phyloP scores from a whole-genome alignment of 257 asterid species.

The Anisodus acutangulus region DNA sequence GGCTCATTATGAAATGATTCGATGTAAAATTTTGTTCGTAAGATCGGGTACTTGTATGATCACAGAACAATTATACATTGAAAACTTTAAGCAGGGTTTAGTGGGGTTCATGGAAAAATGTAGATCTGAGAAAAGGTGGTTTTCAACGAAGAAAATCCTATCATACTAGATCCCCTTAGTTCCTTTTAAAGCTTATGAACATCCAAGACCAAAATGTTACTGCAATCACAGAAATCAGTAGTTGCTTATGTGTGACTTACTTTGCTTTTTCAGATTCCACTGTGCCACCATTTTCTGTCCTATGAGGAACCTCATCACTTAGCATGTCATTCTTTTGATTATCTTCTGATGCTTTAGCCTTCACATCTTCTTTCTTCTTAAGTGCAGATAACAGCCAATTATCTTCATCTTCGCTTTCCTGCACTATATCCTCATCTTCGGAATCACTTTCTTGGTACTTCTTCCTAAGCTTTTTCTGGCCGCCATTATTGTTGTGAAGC shows the following conservation, averaged over 20 bases:
- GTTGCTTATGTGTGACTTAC: slow-evolving; percentile 14
- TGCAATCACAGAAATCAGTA: slow-evolving; percentile 22
- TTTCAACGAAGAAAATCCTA: background rate
- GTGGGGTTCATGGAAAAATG: background rate
- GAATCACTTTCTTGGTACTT: slow-evolving; percentile 57
- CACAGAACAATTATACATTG: background rate
- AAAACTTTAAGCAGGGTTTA: background rate
- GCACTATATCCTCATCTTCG: slow-evolving; percentile 51
- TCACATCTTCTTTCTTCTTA: slow-evolving; percentile 37
- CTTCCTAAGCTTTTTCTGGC: slow-evolving; percentile 46
- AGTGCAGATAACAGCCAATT: slow-evolving; percentile 45
- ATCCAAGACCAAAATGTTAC: background rate
- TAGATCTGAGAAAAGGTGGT: slow-evolving; percentile 5
- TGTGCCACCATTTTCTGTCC: slow-evolving; percentile 38
- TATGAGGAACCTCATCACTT: slow-evolving; percentile 36
- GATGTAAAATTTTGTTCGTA: background rate
- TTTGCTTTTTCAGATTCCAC: slow-evolving; percentile 43
- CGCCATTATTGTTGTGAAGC: slow-evolving; percentile 39
- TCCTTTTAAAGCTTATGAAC: background rate
- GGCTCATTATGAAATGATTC: background rate
- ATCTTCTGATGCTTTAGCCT: slow-evolving; percentile 38
- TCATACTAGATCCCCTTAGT: background rate
- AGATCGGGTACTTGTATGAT: background rate
- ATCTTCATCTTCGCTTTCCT: slow-evolving; percentile 53
- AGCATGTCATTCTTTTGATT: slow-evolving; percentile 41